Evolutionary conservation across 2,329 filamentous ascomycete genomes (phyloP).

Genomic region (Phialocephala subalpina): DNA sequence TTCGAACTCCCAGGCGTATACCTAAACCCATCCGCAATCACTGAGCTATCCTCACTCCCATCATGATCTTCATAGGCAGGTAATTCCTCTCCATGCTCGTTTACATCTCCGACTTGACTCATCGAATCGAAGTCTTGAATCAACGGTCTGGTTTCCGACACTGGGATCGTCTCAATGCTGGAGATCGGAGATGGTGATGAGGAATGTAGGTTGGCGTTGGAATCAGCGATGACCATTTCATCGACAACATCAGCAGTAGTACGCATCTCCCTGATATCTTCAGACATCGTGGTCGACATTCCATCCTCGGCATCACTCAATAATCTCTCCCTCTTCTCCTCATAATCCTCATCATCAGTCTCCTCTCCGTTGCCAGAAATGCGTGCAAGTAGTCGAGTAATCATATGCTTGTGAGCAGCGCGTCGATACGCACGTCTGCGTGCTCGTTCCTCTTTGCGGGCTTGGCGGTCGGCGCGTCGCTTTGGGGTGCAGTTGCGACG

Average conservation of each 20-base stretch:
- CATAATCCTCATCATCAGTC: constrained; percentile 28
- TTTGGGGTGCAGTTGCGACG: constrained; percentile 29
- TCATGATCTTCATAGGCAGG: constrained; percentile 41
- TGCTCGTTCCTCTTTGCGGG: constrained; percentile 31
- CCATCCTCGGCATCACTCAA: constrained; percentile 35
- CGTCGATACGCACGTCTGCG: constrained; percentile 30
- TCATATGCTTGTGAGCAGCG: constrained; percentile 31
- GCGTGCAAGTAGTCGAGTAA: constrained; percentile 27
- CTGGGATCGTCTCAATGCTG: constrained; percentile 5
- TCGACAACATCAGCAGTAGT: constrained; percentile 35
- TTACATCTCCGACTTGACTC: constrained; percentile 22
- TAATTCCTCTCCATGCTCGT: constrained; percentile 28
- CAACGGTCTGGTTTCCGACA: constrained; percentile 8
- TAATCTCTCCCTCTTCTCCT: constrained; percentile 35
- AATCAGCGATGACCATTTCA: constrained; percentile 34
- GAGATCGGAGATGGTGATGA: background rate
- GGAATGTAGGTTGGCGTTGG: background rate
- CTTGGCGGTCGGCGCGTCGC: constrained; percentile 26
- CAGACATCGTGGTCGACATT: constrained; percentile 33
- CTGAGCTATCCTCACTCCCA: constrained; percentile 32
- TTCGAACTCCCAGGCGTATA: constrained; percentile 38
- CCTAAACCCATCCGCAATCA: constrained; percentile 41
- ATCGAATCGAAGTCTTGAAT: constrained; percentile 24
- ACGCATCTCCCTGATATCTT: constrained; percentile 35
- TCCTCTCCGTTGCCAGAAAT: constrained; percentile 24